These are phyloP conservation scores for Cutaneotrichosporon sp. DNA, from an alignment of 1,284 basidiomycete species.

Conservation along the genomic window DNA sequence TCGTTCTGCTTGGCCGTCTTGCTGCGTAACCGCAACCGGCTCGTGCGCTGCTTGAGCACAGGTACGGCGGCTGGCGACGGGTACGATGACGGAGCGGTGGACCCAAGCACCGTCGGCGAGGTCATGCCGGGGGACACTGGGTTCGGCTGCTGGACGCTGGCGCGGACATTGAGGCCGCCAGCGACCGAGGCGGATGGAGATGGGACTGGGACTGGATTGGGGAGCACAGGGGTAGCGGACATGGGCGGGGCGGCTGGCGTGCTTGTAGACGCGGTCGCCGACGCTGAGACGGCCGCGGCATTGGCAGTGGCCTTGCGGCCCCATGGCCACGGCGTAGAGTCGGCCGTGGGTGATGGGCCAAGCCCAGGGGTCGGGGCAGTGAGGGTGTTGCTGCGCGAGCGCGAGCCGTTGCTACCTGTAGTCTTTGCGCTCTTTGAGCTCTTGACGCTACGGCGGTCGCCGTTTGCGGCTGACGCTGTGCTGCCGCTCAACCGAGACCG, in stretches of 20 bases:
- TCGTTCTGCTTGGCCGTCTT: not conserved
- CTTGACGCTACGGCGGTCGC: slow-evolving; percentile 14
- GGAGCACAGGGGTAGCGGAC: not conserved
- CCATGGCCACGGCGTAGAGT: slow-evolving; percentile 12
- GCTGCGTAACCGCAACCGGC: slow-evolving; percentile 3
- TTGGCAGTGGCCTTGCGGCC: slow-evolving; percentile 4
- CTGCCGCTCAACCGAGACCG: slow-evolving; percentile 7
- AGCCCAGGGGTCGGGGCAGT: not conserved
- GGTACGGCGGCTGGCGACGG: not conserved
- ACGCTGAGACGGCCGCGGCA: too few relatives aligned
- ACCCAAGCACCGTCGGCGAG: not conserved
- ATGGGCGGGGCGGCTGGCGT: not conserved
- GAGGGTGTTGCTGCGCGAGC: slow-evolving; percentile 9
- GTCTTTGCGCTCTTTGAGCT: slow-evolving; percentile 6
- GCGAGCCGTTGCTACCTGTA: not conserved
- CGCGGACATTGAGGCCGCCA: not conserved
- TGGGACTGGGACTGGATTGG: not conserved
- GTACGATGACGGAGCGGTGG: not conserved
- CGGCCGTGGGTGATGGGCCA: not conserved
- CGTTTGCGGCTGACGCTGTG: not conserved
- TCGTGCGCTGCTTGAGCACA: slow-evolving; percentile 2
- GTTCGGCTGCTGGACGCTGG: too few relatives aligned
- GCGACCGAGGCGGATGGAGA: too few relatives aligned
- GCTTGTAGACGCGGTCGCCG: not conserved
- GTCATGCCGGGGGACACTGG: not conserved